These are phyloP conservation scores for Phaseolus coccineus DNA, from an alignment of 331 rosid species.

Conservation along the genomic window DNA sequence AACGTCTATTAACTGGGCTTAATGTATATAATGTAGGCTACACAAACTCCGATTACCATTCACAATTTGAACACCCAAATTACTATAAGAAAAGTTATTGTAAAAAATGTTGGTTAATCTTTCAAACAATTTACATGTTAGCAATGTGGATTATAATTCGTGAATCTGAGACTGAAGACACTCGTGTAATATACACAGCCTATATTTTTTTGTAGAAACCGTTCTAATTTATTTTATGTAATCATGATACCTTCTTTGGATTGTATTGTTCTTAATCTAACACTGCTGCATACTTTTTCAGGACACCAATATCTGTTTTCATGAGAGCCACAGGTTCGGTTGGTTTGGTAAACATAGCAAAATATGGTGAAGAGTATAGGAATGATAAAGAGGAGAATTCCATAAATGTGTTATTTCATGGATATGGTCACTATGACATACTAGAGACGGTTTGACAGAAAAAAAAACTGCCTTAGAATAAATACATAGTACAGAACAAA, in stretches of 20 bases:
- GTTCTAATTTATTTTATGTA: background rate
- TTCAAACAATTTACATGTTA: background rate
- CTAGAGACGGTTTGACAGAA: constrained; percentile 61
- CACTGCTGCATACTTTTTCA: constrained; percentile 42
- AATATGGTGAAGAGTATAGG: constrained; percentile 80
- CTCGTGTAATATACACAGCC: background rate
- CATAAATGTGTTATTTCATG: constrained; percentile 87
- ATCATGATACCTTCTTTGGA: background rate
- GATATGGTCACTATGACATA: constrained; percentile 93
- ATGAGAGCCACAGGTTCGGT: constrained; percentile 70
- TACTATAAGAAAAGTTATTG: background rate
- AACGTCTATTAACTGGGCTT: background rate
- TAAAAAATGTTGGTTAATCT: too few species aligned
- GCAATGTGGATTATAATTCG: background rate
- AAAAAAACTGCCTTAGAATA: constrained; percentile 39
- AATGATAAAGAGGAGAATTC: constrained; percentile 59
- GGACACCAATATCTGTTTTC: constrained; percentile 83
- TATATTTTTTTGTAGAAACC: background rate
- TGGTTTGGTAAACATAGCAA: constrained; percentile 76
- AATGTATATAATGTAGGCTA: background rate
- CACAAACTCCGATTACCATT: background rate
- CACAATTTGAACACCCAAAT: background rate
- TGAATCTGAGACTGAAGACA: background rate
- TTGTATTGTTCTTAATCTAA: constrained; percentile 18
- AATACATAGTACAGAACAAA: constrained; percentile 39